Evolutionary conservation across 1,284 basidiomycete species (phyloP).

Genomic region (Trichosporon inkin): DNA sequence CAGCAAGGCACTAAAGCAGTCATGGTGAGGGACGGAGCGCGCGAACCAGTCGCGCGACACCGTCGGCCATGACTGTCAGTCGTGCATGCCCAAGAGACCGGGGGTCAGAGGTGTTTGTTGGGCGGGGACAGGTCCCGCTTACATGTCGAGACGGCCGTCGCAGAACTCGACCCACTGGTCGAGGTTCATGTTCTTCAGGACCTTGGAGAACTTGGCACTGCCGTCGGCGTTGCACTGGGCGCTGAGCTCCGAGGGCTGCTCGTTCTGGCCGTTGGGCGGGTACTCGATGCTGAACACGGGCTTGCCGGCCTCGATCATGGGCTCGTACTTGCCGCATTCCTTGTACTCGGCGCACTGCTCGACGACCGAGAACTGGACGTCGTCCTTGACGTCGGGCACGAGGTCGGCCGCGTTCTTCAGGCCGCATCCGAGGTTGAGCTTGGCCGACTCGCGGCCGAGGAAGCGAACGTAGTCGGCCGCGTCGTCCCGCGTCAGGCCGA

Average conservation of each 20-base stretch:
- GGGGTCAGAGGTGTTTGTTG: no score
- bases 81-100: no score
- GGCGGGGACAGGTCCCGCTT: no score
- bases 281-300: slow-evolving; percentile 39
- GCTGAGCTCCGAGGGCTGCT: neutral
- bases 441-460: slow-evolving; percentile 28
- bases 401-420: slow-evolving; percentile 41
- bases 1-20: no score
- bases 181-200: slow-evolving; percentile 14
- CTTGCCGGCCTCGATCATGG: slow-evolving; percentile 32
- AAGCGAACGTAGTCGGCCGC: slow-evolving; percentile 38
- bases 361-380: slow-evolving; percentile 16
- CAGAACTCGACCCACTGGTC: slow-evolving; percentile 12
- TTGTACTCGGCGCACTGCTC: slow-evolving; percentile 20
- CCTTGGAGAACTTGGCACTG: slow-evolving; percentile 1
- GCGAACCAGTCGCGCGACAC: no score
- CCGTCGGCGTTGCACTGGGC: neutral
- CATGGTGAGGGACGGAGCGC: no score
- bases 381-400: neutral
- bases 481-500: slow-evolving; percentile 25
- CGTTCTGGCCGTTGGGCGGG: neutral
- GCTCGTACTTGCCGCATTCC: slow-evolving; percentile 30
- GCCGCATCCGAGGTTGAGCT: slow-evolving; percentile 20
- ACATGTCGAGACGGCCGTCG: slow-evolving; percentile 5
- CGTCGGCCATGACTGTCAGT: no score